Conservation (phyloP, 441 rosid genomes). For the Lagerstroemia fauriei region DNA sequence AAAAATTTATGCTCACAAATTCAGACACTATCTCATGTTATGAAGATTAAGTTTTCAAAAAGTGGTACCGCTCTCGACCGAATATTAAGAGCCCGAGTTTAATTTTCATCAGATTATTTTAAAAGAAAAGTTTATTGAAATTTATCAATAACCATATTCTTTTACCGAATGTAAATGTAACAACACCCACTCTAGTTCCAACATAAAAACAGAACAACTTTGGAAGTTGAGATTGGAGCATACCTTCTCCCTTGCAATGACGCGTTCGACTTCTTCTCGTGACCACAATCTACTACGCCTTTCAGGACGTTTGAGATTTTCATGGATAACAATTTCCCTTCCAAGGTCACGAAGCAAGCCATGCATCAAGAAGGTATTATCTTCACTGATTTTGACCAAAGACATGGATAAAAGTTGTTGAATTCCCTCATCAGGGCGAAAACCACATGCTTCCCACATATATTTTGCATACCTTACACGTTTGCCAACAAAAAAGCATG, state of each 20-base stretch:
- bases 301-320: neutral
- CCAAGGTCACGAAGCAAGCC: conserved; percentile 10
- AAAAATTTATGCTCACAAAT: too few species aligned
- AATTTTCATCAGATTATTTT: too few species aligned
- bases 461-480: neutral
- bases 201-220: too few species aligned
- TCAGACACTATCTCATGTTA: too few species aligned
- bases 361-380: conserved; percentile 9
- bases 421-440: neutral
- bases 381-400: neutral
- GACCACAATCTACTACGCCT: conserved; percentile 2
- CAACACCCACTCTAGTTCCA: too few species aligned
- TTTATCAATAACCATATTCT: too few species aligned
- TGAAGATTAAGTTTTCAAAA: too few species aligned
- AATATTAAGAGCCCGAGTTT: too few species aligned
- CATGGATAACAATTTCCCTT: neutral
- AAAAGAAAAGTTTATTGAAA: too few species aligned
- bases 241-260: neutral
- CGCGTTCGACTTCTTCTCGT: neutral
- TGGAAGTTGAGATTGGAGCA: neutral
- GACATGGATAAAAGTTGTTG: neutral
- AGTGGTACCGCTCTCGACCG: too few species aligned
- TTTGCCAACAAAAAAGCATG: neutral
- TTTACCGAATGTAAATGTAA: too few species aligned
- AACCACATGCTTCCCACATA: conserved; percentile 17